These are phyloP conservation scores for Neofusicoccum ribis DNA, from an alignment of 2,329 filamentous ascomycete genomes.

Conservation along the genomic window DNA sequence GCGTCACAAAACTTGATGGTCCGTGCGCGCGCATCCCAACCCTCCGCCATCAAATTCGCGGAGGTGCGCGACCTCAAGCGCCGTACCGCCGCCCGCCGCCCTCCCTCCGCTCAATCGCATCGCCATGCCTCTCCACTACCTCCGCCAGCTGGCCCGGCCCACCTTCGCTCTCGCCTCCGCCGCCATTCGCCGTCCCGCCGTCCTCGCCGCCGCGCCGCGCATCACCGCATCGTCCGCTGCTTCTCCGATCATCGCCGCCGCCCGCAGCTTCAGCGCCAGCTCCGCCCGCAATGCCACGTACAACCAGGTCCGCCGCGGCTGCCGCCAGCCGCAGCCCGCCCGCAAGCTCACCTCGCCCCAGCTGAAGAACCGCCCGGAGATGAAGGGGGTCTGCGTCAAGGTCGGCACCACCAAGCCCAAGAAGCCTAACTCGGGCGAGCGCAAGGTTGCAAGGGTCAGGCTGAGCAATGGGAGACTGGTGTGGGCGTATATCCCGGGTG, in stretches of 20 bases:
- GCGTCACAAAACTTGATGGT: conserved; percentile 15
- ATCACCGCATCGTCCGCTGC: background rate
- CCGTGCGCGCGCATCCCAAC: conserved; percentile 4
- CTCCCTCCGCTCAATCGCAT: background rate
- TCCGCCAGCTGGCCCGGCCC: conserved; percentile 15
- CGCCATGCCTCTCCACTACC: conserved; percentile 17
- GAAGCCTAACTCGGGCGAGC: conserved; percentile 97
- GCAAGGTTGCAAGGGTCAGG: conserved; percentile 90
- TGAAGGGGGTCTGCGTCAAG: conserved; percentile 95
- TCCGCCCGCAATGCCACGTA: conserved; percentile 45
- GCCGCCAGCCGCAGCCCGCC: conserved; percentile 74
- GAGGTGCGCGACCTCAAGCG: background rate
- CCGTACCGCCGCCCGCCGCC: background rate
- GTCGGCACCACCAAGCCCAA: conserved; percentile 94
- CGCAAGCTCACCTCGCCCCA: conserved; percentile 89
- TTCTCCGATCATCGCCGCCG: conserved; percentile 13
- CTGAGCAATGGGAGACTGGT: conserved; percentile 84
- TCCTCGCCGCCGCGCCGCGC: background rate
- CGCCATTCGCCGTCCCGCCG: background rate
- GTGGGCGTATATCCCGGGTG: conserved; percentile 92
- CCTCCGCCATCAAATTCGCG: conserved; percentile 11
- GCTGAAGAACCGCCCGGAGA: conserved; percentile 71
- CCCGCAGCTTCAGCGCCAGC: conserved; percentile 42
- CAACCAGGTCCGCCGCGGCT: conserved; percentile 62
- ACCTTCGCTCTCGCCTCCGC: background rate